phyloP scores from a whole-genome alignment of 2,329 filamentous ascomycete species.

The Neonectria neomacrospora region DNA sequence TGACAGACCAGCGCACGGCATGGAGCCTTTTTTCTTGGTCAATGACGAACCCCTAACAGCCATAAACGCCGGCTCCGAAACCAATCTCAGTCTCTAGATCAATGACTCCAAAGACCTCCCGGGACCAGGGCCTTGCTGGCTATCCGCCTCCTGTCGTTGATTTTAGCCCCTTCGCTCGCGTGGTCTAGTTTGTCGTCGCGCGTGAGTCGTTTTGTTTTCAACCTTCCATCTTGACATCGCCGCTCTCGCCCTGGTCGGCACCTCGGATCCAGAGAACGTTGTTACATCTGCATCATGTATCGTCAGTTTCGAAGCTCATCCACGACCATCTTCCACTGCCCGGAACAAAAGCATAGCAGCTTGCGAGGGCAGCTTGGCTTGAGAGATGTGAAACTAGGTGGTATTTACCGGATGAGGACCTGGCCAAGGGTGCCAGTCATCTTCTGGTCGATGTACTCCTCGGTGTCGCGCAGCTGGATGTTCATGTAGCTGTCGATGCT shows the following conservation, averaged over 20 bases:
- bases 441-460: slow-evolving; percentile 92
- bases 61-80: slow-evolving; percentile 9
- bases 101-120: slow-evolving; percentile 11
- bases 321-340: not conserved
- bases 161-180: not conserved
- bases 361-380: not conserved
- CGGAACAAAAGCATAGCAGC: slow-evolving; percentile 2
- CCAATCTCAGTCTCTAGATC: slow-evolving; percentile 11
- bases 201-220: slow-evolving; percentile 3
- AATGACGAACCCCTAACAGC: slow-evolving; percentile 2
- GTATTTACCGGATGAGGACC: slow-evolving; percentile 84
- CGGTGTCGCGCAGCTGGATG: slow-evolving; percentile 88
- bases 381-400: not conserved
- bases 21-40: not conserved
- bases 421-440: slow-evolving; percentile 86
- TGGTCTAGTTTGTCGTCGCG: slow-evolving; percentile 7
- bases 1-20: slow-evolving; percentile 4
- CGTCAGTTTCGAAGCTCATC: not conserved
- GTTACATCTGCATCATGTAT: slow-evolving; percentile 74
- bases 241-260: slow-evolving; percentile 62
- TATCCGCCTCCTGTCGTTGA: not conserved
- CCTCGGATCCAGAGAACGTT: slow-evolving; percentile 93
- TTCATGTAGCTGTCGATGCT: slow-evolving; percentile 99
- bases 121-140: not conserved
- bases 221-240: slow-evolving; percentile 65